Evolutionary conservation across 179 eudicot species (phyloP), one percentile per base, ranked within the genome.

Genomic region (Beta macrorhiza): DNA sequence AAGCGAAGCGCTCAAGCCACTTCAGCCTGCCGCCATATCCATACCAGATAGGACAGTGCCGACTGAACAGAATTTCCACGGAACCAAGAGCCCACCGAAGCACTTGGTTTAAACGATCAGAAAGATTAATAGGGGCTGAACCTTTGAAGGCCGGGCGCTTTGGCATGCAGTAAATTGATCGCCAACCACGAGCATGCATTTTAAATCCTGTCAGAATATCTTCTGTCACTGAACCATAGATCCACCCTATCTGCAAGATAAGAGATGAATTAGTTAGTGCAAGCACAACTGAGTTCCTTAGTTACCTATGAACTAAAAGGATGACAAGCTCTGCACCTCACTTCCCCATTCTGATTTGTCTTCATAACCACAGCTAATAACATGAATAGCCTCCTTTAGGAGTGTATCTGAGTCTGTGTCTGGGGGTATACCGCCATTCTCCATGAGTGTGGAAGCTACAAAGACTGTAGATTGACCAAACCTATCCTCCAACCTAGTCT

Each of bases 101-200:
- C 84, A 84, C 87, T 88, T 93, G 97, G 82, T 91, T 89, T 74
- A 93, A 71, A 87, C 97, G 96, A 85, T 93, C 96, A 12, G 97
- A 92, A 76, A 91, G 92, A 87, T 93, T 93, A 56, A 93, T 93
- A 51, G 95, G 97, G 79, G 97, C 95, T 20, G 97, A 93, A 15
- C 97, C 95, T 86, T 92, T 93, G 82, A 93, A 92, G 73, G 97
- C 97, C 42, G 97, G 88, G 22, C 92, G 88, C 83, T 85, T 83
- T 49, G 97, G 97, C 94, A 93, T 93, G 67, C 97, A 93, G 79
- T 93, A 92, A n/a, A 92, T 89, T 56, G 97, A 93, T 53, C 96
- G 89, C 97, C 97, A 93, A 59, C 97, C 97, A 80, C 94, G 97
- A 37, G 93, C 93, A 84, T 93, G 96, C 97, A 93, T 93, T 84